These are phyloP conservation scores for Saccharomyces hybrid DNA, from an alignment of 1,139 yeast genomes.

Conservation along the genomic window DNA sequence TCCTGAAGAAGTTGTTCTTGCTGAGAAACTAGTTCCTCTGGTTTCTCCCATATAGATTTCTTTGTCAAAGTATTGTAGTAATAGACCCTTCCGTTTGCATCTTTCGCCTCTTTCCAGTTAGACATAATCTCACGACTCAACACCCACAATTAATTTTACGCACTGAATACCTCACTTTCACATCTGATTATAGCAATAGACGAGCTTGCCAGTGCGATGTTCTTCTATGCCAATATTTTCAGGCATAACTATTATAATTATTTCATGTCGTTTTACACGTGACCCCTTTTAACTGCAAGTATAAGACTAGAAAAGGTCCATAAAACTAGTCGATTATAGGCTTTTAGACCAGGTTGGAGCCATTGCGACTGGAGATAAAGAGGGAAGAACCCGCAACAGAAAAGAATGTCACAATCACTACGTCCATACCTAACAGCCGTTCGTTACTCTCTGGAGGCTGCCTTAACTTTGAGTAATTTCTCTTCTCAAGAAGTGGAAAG, in stretches of 20 bases:
- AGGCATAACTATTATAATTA: not conserved
- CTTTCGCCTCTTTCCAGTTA: slow-evolving; percentile 60
- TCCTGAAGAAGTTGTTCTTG: slow-evolving; percentile 24
- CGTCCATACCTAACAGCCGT: slow-evolving; percentile 94
- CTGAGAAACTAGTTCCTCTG: slow-evolving; percentile 36
- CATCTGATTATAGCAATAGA: not conserved
- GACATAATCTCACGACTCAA: slow-evolving; percentile 5
- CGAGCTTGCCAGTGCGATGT: not conserved
- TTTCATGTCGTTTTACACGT: slow-evolving; percentile 4
- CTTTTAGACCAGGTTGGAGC: not conserved
- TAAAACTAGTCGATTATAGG: not conserved
- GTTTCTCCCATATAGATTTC: slow-evolving; percentile 78
- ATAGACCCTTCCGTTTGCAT: slow-evolving; percentile 61
- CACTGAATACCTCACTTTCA: not conserved
- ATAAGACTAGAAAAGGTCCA: not conserved
- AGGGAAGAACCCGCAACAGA: not conserved
- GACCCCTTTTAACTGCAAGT: not conserved
- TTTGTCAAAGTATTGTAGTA: slow-evolving; percentile 61
- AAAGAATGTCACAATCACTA: slow-evolving; percentile 70
- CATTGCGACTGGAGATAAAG: not conserved
- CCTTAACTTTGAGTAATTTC: slow-evolving; percentile 89
- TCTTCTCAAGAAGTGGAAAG: slow-evolving; percentile 94
- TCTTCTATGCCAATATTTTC: not conserved
- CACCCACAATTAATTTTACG: not conserved
- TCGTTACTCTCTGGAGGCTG: slow-evolving; percentile 87